Conservation (phyloP, 352 stramenopile species). For the Phytophthora crassamura region DNA sequence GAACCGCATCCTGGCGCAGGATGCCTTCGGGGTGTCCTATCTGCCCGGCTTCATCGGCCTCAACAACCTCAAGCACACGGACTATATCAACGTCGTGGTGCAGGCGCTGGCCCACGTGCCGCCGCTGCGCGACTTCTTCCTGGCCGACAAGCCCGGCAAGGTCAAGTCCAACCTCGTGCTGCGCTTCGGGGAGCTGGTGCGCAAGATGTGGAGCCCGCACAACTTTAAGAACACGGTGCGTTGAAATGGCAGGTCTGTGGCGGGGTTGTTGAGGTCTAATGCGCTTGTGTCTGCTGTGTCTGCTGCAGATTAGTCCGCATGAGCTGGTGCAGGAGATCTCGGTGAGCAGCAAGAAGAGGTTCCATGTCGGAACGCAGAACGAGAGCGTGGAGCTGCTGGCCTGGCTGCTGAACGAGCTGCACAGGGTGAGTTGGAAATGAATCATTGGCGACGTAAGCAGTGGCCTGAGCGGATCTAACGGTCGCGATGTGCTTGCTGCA, state of each 20-base stretch:
- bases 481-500: slow-evolving; percentile 1
- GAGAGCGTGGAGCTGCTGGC: slow-evolving; percentile 97
- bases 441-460: no score
- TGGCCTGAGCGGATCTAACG: no score
- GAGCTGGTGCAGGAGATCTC: slow-evolving; percentile 97
- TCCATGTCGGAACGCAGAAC: slow-evolving; percentile 93
- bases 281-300: slow-evolving; percentile 10
- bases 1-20: slow-evolving; percentile 92
- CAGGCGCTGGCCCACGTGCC: slow-evolving; percentile 96
- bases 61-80: slow-evolving; percentile 98
- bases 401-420: slow-evolving; percentile 96
- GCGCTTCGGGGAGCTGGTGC: slow-evolving; percentile 95
- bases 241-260: neutral
- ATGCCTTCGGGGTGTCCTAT: slow-evolving; percentile 97
- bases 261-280: neutral
- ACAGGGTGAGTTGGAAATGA: slow-evolving; percentile 59
- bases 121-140: slow-evolving; percentile 97
- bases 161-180: slow-evolving; percentile 89
- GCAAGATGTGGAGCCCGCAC: slow-evolving; percentile 98
- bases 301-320: slow-evolving; percentile 92
- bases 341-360: slow-evolving; percentile 96
- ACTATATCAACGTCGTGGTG: slow-evolving; percentile 98
- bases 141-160: slow-evolving; percentile 65
- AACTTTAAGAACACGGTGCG: slow-evolving; percentile 99
- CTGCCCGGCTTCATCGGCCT: slow-evolving; percentile 97